Evolutionary conservation across 805 yeast species (phyloP).

Genomic region (Saccharomycopsis synnaedendra): DNA sequence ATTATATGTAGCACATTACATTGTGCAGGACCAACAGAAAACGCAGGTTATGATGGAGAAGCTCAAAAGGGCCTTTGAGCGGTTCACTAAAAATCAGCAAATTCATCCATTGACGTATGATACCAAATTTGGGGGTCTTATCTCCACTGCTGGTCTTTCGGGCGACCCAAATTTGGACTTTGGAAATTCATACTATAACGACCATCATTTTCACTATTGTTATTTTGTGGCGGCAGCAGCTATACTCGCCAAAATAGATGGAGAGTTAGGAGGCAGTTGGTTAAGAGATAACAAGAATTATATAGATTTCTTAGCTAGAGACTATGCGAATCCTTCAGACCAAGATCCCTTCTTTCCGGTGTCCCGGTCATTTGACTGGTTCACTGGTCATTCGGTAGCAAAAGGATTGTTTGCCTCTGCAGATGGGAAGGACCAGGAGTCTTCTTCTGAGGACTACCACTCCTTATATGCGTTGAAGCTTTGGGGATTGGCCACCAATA

Average conservation of each 20-base stretch:
- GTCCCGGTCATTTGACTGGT: slow-evolving; percentile 64
- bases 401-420: slow-evolving; percentile 60
- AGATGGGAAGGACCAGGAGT: slow-evolving; percentile 71
- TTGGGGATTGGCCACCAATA: slow-evolving; percentile 48
- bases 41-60: slow-evolving; percentile 41
- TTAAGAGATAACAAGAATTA: slow-evolving; percentile 36
- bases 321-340: slow-evolving; percentile 48
- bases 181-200: slow-evolving; percentile 62
- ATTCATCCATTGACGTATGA: slow-evolving; percentile 69
- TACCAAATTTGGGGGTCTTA: slow-evolving; percentile 63
- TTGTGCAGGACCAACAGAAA: slow-evolving; percentile 44
- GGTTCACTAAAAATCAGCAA: slow-evolving; percentile 63
- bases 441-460: slow-evolving; percentile 65
- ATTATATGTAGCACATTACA: slow-evolving; percentile 56
- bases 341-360: slow-evolving; percentile 52
- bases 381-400: slow-evolving; percentile 70
- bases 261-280: slow-evolving; percentile 38
- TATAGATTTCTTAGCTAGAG: slow-evolving; percentile 51
- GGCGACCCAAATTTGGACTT: slow-evolving; percentile 47
- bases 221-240: slow-evolving; percentile 67
- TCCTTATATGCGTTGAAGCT: slow-evolving; percentile 57
- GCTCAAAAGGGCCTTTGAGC: slow-evolving; percentile 55
- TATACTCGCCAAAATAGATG: slow-evolving; percentile 45
- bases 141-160: slow-evolving; percentile 52
- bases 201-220: slow-evolving; percentile 71